Evolutionary conservation across 768 basidiomycete genomes (phyloP), one percentile per base, ranked within the genome.

Genomic region (Lactarius hatsudake): DNA sequence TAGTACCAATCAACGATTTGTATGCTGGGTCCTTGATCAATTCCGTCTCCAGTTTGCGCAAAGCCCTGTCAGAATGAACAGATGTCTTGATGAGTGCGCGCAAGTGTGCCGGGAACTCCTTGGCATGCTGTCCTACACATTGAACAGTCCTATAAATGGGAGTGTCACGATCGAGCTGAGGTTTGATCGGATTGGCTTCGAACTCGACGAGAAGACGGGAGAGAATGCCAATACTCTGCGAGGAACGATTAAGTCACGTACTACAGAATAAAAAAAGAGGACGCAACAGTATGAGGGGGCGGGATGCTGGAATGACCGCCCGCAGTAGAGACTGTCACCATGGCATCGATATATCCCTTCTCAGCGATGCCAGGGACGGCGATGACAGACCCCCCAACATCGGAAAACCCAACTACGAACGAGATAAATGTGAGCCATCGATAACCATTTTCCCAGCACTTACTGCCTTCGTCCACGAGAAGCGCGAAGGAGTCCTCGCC

Each of bases 291-390:
- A 71, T 97, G 93, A 2, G 77, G 72, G 18, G 91, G 92, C 15
- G 95, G 95, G 17, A 94, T 78, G 71, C 89, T 91, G 0, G 93
- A 94, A 76, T 96, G 95, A 0, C 94, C 94, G 6, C 94, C 94
- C 0, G 87, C 80, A 0, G 88, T 79, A 17, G 82, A 77, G 8
- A 95, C 86, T 64, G 87, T 82, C n/a, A 94, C 79, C 43, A 76
- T 79, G 20, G 87, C 82, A 72, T 91, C 81, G 13, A 88, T 55
- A 62, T 81, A 85, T 13, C 93, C 93, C 74, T 91, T 93, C 78
- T 93, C 91, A 0, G 85, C 85, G 28, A 90, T 82, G 3, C 81
- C 89, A 87, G 36, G 87, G 0, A 78, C 77, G 3, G 90, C 88
- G 62, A 92, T 76, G 17, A 85, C 75, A 13, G 80, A 78, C 8